phyloP scores from a whole-genome alignment of 2,329 filamentous ascomycete species.

The Ophiocordyceps camponoti-floridani region DNA sequence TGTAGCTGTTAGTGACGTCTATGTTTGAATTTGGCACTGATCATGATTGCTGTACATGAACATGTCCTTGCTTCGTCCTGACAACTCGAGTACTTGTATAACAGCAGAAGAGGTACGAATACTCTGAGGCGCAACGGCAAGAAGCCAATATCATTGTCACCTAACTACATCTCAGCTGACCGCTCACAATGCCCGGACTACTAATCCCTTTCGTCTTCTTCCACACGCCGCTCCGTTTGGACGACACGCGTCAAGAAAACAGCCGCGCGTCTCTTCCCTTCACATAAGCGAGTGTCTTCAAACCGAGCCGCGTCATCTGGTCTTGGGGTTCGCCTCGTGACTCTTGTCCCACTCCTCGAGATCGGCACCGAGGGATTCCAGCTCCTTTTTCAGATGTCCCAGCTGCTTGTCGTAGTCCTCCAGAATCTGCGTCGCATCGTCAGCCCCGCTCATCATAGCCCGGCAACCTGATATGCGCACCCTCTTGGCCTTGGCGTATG shows the following conservation, averaged over 20 bases:
- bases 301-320: conserved; percentile 6
- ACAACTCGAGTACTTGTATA: too few relatives aligned
- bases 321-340: conserved; percentile 20
- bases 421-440: conserved; percentile 38
- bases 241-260: neutral
- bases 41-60: too few relatives aligned
- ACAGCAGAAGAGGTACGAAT: neutral
- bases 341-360: conserved; percentile 37
- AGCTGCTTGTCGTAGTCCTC: conserved; percentile 72
- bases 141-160: neutral
- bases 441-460: conserved; percentile 3
- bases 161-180: too few relatives aligned
- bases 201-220: neutral
- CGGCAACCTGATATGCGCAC: conserved; percentile 22
- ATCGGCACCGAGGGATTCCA: conserved; percentile 42
- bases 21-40: too few relatives aligned
- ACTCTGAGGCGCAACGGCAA: too few relatives aligned
- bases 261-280: neutral
- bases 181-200: too few relatives aligned
- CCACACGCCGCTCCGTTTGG: neutral
- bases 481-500: conserved; percentile 57
- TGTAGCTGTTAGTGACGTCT: too few relatives aligned
- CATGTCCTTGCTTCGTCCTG: too few relatives aligned
- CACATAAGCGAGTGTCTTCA: neutral
- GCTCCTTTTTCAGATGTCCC: conserved; percentile 54